A percentile compares a stretch with the other conserved stretches of the same genome.
Conservation (phyloP, 2,329 filamentous ascomycete species). For the Decorospora gaudefroyi region DNA sequence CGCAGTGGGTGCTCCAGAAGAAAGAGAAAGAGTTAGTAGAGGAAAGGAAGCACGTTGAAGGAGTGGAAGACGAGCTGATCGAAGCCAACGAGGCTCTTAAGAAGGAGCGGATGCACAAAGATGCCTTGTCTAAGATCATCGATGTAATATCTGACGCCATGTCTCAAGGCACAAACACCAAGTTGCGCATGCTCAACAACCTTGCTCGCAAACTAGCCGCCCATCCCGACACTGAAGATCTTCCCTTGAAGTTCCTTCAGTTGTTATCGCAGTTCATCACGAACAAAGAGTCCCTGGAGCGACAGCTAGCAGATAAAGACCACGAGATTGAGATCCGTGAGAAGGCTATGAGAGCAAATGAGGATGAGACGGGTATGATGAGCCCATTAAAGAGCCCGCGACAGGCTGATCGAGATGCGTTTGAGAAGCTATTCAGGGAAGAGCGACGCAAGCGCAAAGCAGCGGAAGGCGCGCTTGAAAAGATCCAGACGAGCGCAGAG, state of each 20-base stretch:
- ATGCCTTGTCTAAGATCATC: no score
- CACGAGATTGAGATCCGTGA: background rate
- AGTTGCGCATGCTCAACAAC: no score
- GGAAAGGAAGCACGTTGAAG: background rate
- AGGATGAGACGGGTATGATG: background rate
- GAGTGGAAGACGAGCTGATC: background rate
- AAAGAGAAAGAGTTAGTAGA: background rate
- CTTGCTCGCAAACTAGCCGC: no score
- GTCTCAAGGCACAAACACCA: no score
- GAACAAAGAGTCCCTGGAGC: background rate
- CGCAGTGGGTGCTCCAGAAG: background rate
- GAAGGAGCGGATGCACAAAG: no score
- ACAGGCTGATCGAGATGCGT: background rate
- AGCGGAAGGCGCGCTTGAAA: background rate
- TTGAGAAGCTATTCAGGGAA: background rate
- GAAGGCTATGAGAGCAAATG: background rate
- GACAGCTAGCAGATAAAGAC: background rate
- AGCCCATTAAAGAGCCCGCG: background rate
- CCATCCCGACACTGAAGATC: no score
- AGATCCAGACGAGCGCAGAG: background rate
- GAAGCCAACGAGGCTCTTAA: background rate
- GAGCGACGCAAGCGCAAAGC: slow-evolving; percentile 1
- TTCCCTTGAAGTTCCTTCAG: no score
- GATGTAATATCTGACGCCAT: no score
- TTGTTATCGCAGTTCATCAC: no score